Base-by-base conservation (phyloP, 1,284 basidiomycete species). In the Moniliella sp. region DNA sequence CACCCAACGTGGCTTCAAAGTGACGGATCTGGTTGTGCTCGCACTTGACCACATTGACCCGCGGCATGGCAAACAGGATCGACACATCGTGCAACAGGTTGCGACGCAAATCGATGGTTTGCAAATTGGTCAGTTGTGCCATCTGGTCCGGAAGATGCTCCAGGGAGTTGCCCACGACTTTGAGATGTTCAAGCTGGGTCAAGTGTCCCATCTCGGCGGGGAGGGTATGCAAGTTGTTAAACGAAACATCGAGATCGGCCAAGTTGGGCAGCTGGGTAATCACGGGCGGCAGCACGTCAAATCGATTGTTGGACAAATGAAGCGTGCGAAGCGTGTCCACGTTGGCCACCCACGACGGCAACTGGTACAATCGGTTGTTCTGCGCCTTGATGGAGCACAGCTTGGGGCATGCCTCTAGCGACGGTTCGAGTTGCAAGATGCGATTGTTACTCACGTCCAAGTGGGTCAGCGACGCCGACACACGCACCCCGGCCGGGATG, bases 291-390 rank as follows among this genome's bases (percentile, higher is more conserved):
- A 97, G 69, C n/a, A 58, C 62, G 27, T 73, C 72, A 59, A 94
- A 84, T 56, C 83, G 82, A 67, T 97, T 99, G 65, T 94, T 97
- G 30, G 83, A 91, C 42, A 99, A 78, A 64, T 94, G 91, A 48
- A 97, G 69, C 28, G 74, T 73, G 34, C 72, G 72, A 32, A 94
- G 70, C 30, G 68, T 62, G 23, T 69, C 66, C 46, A 97, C 66
- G 12, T 74, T 68, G 2, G 75, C 70, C 47, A 94, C 86, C 55
- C 81, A 80, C 61, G 71, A 72, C 0, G 91, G 86, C 2, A 97
- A 69, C 36, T 71, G 73, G 40, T 79, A 76, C 48, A 99, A 71
- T 18, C 83, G 73, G 60, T 99, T 99, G 64, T 94, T 94, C 62
- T 91, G 80, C 31, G 81, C 68, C 48, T 74, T 75, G 42, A 99